Conservation (phyloP, 176 grass and related monocot genomes). For the Musa itinerans region DNA sequence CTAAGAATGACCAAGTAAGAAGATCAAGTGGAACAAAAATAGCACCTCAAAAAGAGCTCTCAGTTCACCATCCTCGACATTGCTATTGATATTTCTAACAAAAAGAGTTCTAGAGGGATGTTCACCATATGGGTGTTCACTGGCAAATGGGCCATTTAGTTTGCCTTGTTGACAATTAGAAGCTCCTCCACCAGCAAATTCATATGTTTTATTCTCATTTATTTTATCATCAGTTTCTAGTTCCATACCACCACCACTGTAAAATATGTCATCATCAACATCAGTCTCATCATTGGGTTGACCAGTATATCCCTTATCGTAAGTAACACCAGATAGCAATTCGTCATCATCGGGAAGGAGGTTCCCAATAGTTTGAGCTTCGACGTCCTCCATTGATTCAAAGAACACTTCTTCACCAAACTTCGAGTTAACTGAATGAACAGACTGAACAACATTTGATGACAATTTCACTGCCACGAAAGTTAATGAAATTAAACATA, state of each 20-base stretch:
- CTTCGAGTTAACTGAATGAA: slow-evolving; percentile 39
- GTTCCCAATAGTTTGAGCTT: slow-evolving; percentile 81
- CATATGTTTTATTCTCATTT: slow-evolving; percentile 32
- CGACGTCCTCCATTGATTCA: slow-evolving; percentile 58
- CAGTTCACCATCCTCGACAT: slow-evolving; percentile 74
- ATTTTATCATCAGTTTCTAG: slow-evolving; percentile 60
- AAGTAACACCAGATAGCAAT: slow-evolving; percentile 65
- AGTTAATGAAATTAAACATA: not conserved
- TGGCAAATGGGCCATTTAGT: slow-evolving; percentile 45
- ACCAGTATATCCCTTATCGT: slow-evolving; percentile 40
- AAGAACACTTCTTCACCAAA: slow-evolving; percentile 60
- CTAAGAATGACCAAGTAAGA: not conserved
- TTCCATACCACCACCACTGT: slow-evolving; percentile 73
- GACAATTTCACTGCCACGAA: slow-evolving; percentile 50
- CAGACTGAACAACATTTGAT: slow-evolving; percentile 36
- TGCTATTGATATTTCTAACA: slow-evolving; percentile 91
- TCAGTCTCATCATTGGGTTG: slow-evolving; percentile 49
- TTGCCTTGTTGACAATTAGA: slow-evolving; percentile 25
- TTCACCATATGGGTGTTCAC: slow-evolving; percentile 68
- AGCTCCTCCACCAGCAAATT: slow-evolving; percentile 26
- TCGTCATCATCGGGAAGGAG: slow-evolving; percentile 90
- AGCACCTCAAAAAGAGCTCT: slow-evolving; percentile 63
- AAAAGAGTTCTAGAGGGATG: slow-evolving; percentile 93
- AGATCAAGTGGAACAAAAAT: slow-evolving; percentile 5
- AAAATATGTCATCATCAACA: slow-evolving; percentile 90